These are phyloP conservation scores for Cyberlindnera japonica DNA, from an alignment of 805 yeast species.

Conservation along the genomic window DNA sequence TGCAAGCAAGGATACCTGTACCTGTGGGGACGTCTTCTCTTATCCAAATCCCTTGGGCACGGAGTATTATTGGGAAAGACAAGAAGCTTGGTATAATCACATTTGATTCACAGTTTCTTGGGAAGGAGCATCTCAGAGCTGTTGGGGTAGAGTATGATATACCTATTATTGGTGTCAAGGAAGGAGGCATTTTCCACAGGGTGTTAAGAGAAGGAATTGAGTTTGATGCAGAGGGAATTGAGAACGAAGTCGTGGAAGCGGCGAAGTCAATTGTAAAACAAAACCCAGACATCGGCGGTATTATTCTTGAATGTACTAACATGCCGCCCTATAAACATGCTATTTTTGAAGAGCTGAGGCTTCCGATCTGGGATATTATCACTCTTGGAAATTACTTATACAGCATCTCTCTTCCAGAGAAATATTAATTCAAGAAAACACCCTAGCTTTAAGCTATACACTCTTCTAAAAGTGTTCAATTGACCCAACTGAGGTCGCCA, in stretches of 20 bases:
- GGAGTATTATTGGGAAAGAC: constrained; percentile 20
- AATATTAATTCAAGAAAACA: not conserved
- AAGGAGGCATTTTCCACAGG: constrained; percentile 26
- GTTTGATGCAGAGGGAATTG: constrained; percentile 25
- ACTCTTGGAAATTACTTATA: constrained; percentile 25
- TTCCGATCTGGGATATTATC: constrained; percentile 33
- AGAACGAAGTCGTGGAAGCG: constrained; percentile 27
- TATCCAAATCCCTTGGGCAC: constrained; percentile 31
- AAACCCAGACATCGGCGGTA: constrained; percentile 26
- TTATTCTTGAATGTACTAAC: constrained; percentile 34
- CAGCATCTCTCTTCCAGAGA: constrained; percentile 6
- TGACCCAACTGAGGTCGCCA: too few relatives aligned
- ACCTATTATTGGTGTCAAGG: constrained; percentile 24
- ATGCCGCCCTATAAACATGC: constrained; percentile 33
- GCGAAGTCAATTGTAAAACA: constrained; percentile 23
- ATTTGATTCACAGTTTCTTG: constrained; percentile 29
- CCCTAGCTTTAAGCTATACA: too few relatives aligned
- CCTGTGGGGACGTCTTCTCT: constrained; percentile 34
- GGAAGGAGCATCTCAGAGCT: constrained; percentile 28
- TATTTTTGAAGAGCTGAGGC: constrained; percentile 21
- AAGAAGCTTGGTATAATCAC: constrained; percentile 31
- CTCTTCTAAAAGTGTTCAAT: too few relatives aligned
- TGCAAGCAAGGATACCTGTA: constrained; percentile 28
- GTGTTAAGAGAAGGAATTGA: constrained; percentile 28
- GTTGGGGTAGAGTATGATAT: constrained; percentile 30